These are phyloP conservation scores for Leccinum boreale DNA, from an alignment of 768 basidiomycete genomes.

Conservation along the genomic window DNA sequence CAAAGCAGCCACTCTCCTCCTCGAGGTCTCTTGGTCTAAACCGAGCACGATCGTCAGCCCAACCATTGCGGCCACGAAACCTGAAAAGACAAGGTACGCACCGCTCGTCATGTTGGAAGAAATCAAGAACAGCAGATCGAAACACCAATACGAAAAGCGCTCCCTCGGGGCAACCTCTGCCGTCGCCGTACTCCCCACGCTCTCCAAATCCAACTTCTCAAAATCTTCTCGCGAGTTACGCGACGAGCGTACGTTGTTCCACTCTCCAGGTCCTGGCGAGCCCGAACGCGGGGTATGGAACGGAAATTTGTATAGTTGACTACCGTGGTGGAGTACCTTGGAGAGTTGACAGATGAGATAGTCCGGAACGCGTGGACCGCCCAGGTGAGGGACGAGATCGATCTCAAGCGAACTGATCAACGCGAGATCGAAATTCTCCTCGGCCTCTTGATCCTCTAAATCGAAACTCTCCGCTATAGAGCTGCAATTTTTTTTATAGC, in stretches of 20 bases:
- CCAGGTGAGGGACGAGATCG: constrained; percentile 75
- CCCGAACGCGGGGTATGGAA: constrained; percentile 3
- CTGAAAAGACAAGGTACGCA: constrained; percentile 22
- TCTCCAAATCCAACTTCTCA: constrained; percentile 38
- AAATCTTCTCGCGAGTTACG: constrained; percentile 25
- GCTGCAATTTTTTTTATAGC: no score
- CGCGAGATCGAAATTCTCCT: constrained; percentile 83
- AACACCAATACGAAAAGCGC: constrained; percentile 90
- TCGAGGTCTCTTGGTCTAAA: constrained; percentile 56
- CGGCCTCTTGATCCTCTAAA: constrained; percentile 64
- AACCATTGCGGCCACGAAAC: background rate
- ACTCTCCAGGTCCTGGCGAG: constrained; percentile 11
- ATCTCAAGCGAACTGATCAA: constrained; percentile 78
- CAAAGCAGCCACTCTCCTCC: constrained; percentile 69
- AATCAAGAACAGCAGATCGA: constrained; percentile 80
- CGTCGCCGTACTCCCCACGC: constrained; percentile 58
- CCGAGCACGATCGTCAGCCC: background rate
- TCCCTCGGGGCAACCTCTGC: constrained; percentile 65
- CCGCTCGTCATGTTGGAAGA: constrained; percentile 68
- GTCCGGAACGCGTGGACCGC: constrained; percentile 67
- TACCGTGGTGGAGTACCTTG: constrained; percentile 70
- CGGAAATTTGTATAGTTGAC: constrained; percentile 49
- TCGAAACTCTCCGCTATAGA: constrained; percentile 55
- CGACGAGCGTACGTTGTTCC: constrained; percentile 6
- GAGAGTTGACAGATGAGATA: constrained; percentile 64